Evolutionary conservation across 148 eudicot species (phyloP), one percentile per base, ranked within the genome.

Genomic region (Rhododendron ferrugineum): DNA sequence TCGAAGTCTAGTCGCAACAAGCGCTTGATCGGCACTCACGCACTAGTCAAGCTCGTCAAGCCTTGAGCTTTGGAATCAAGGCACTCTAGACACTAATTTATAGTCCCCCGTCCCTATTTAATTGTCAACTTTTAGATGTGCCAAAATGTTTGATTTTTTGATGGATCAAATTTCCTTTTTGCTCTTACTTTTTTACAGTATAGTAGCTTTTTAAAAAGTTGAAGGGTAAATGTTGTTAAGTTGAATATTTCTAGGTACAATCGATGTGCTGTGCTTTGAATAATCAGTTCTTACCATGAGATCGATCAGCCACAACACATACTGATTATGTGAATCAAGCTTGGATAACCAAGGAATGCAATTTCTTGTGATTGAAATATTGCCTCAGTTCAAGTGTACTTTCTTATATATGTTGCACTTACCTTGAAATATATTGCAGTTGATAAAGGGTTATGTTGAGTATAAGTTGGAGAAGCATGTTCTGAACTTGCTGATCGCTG

Each of bases 401-500:
- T 37, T n/a, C n/a, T n/a, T n/a, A n/a, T 13, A 44, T 22, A 8
- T 28, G 62, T 50, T 79, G 82, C 82, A 16, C 56, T 49, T 79
- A 6, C 85, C 50, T 50, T 44, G 26, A 50, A 68, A 37, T 40
- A 40, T 40, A 40, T 13, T 87, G 84, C 87, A 96, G 98, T 94
- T 85, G 62, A 93, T 91, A 83, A 93, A 91, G 80, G 94, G 92
- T 9, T 15, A 89, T 68, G 90, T 87, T 9, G 88, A 54, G 36
- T 72, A 20, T 42, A 90, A 84, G 80, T 49, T 90, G 37, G 96
- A 96, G 85, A 86, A 79, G 18, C 91, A 91, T 79, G 95, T 94
- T 4, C 49, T 94, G 85, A 93, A 91, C 85, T 84, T 94, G 92
- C 84, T 94, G 32, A 83, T 96, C 30, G 96, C 93, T 6, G 98